Conservation (phyloP, 257 asterid species). For the Solanum clarkiae region DNA sequence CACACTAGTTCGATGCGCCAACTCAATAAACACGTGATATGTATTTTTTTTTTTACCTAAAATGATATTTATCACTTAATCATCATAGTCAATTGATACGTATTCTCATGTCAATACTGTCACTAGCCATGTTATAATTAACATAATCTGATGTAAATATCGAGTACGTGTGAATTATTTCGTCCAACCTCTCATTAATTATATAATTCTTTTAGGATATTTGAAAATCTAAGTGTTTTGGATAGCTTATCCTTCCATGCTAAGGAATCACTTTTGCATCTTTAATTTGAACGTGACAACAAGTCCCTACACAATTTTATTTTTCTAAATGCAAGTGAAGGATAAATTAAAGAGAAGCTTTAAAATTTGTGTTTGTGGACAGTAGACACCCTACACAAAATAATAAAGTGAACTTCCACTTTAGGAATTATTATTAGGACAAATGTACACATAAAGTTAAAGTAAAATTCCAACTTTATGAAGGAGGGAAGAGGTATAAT, state of each 20-base stretch:
- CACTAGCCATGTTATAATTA: fast-evolving
- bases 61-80: fast-evolving
- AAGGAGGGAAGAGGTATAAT: not conserved
- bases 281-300: not conserved
- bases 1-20: not conserved
- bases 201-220: not conserved
- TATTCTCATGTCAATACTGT: not conserved
- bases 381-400: not conserved
- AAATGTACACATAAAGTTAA: not conserved
- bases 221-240: not conserved
- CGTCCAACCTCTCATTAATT: not conserved
- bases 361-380: not conserved
- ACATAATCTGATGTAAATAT: not conserved
- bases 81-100: not conserved
- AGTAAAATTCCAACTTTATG: not conserved
- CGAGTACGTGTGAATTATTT: not conserved
- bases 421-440: not conserved
- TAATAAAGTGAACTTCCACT: not conserved
- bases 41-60: not conserved
- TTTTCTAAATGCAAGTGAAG: not conserved
- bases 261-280: slow-evolving; percentile 1
- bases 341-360: not conserved
- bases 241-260: not conserved
- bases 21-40: fast-evolving
- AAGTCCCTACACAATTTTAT: not conserved